These are phyloP conservation scores for Hura crepitans DNA, from an alignment of 441 rosid genomes.

Conservation along the genomic window DNA sequence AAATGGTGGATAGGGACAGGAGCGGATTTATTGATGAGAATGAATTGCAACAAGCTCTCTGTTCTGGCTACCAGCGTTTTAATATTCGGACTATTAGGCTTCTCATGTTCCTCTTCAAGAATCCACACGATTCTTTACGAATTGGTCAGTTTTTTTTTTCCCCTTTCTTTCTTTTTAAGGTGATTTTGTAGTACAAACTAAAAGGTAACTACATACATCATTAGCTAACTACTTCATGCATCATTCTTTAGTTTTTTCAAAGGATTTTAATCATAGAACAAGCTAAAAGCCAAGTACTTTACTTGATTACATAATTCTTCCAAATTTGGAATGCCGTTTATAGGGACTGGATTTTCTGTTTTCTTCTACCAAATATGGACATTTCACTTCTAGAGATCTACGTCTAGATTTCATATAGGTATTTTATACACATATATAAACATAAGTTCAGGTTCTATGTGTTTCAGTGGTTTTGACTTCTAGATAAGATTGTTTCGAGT, in stretches of 20 bases:
- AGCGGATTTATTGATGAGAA: conserved; percentile 66
- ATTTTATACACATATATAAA: no score
- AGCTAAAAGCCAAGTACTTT: neutral
- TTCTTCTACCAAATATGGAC: neutral
- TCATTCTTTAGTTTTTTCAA: no score
- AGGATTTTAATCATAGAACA: neutral
- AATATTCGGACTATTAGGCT: conserved; percentile 47
- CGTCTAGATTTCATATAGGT: no score
- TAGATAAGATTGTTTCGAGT: neutral
- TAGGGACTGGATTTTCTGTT: neutral
- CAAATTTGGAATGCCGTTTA: neutral
- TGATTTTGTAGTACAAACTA: neutral
- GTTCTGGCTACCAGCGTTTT: conserved; percentile 49
- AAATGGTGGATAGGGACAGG: conserved; percentile 55
- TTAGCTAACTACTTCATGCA: no score
- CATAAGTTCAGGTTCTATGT: neutral
- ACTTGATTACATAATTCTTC: no score
- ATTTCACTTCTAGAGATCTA: neutral
- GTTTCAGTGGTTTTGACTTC: conserved; percentile 3
- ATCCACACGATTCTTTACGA: conserved; percentile 39
- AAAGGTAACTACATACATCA: neutral
- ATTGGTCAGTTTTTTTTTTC: conserved; percentile 38
- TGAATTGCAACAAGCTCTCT: conserved; percentile 58
- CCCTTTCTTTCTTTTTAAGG: neutral
- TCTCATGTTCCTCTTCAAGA: conserved; percentile 63